phyloP scores from a whole-genome alignment of 1,284 basidiomycete genomes.

The Ceratobasidium sp. region DNA sequence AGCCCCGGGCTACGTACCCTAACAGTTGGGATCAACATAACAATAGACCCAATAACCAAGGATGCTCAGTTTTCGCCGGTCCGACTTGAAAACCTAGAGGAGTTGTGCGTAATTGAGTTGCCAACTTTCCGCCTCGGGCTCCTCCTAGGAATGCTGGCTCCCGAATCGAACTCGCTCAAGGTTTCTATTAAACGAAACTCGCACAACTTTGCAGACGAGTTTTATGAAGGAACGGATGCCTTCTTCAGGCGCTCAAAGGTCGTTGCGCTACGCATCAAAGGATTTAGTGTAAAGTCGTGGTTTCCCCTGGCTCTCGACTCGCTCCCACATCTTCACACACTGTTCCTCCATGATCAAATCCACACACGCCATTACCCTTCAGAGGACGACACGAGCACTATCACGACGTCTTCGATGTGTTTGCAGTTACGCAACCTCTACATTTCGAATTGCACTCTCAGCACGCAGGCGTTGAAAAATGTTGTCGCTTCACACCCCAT shows the following conservation, averaged over 20 bases:
- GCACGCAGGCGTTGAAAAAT: background rate
- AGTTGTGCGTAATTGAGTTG: background rate
- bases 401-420: background rate
- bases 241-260: background rate
- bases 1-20: background rate
- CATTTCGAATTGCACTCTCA: background rate
- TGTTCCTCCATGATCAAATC: background rate
- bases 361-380: background rate
- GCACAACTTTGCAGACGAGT: background rate
- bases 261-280: background rate
- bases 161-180: background rate
- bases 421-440: background rate
- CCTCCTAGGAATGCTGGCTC: constrained; percentile 7
- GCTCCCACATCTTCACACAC: background rate
- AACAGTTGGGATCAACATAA: background rate
- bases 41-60: background rate
- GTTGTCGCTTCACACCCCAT: background rate
- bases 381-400: background rate
- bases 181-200: background rate
- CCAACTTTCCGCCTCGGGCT: no score
- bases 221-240: background rate
- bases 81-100: background rate
- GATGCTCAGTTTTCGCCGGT: background rate
- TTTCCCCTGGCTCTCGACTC: background rate
- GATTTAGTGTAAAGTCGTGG: background rate